These are phyloP conservation scores for Dactylis glomerata DNA, from an alignment of 176 grass and related monocot genomes.

Conservation along the genomic window DNA sequence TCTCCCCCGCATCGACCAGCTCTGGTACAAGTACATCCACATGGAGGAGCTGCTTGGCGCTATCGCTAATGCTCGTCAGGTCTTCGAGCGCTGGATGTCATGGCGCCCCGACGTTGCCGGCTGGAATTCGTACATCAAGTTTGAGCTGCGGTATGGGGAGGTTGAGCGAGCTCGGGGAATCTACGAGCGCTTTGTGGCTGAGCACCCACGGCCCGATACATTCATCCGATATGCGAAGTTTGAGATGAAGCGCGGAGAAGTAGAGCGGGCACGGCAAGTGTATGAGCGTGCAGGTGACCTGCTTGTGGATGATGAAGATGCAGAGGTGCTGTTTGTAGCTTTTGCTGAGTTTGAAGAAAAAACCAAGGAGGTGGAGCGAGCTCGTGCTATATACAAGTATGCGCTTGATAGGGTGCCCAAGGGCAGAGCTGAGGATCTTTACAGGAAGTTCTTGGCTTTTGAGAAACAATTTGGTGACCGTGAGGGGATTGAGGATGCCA, in stretches of 20 bases:
- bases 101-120: conserved; percentile 20
- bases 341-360: conserved; percentile 88
- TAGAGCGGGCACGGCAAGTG: conserved; percentile 34
- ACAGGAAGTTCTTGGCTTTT: conserved; percentile 69
- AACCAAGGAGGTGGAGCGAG: conserved; percentile 56
- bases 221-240: conserved; percentile 79
- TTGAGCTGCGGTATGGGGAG: conserved; percentile 78
- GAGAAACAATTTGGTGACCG: conserved; percentile 71
- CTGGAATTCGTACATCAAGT: conserved; percentile 88
- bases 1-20: conserved; percentile 57
- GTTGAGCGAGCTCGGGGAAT: conserved; percentile 55
- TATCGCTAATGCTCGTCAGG: conserved; percentile 43
- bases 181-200: conserved; percentile 53
- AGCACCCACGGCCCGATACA: conserved; percentile 56
- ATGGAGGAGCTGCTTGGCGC: conserved; percentile 58
- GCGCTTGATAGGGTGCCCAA: conserved; percentile 68
- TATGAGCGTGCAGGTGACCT: conserved; percentile 70
- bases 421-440: conserved; percentile 68
- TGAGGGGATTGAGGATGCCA: conserved; percentile 62
- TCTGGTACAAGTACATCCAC: conserved; percentile 64
- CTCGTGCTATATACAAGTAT: conserved; percentile 68
- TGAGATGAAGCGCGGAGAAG: conserved; percentile 74
- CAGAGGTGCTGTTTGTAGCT: conserved; percentile 60
- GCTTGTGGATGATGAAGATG: conserved; percentile 60
- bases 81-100: conserved; percentile 61